These are phyloP conservation scores for Fusarium veterinarium DNA, from an alignment of 2,329 filamentous ascomycete genomes.

Conservation along the genomic window DNA sequence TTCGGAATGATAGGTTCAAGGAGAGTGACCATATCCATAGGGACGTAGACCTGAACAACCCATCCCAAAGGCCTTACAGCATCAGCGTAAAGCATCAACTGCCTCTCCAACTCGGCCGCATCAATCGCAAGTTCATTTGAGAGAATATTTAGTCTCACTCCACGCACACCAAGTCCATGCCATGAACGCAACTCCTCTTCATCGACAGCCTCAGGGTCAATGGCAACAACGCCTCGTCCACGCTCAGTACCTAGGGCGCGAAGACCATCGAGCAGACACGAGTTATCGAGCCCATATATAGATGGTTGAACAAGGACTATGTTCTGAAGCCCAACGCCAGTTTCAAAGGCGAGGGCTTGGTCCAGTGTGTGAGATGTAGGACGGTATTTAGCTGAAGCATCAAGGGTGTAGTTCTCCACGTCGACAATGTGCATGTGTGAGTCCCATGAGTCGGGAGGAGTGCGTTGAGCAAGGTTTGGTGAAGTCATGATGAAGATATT, in stretches of 20 bases:
- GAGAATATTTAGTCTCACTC: conserved; percentile 69
- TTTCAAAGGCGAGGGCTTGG: conserved; percentile 64
- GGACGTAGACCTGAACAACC: conserved; percentile 69
- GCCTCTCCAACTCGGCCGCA: conserved; percentile 53
- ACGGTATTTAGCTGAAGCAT: conserved; percentile 61
- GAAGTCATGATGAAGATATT: conserved; percentile 19
- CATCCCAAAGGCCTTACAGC: conserved; percentile 62
- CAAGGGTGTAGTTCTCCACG: conserved; percentile 61
- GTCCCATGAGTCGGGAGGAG: conserved; percentile 65
- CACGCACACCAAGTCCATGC: conserved; percentile 68
- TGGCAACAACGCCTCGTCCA: conserved; percentile 66
- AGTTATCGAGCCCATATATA: conserved; percentile 71
- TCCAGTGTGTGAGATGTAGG: conserved; percentile 61
- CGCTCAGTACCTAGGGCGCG: conserved; percentile 58
- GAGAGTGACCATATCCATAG: conserved; percentile 60
- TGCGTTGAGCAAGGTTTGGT: conserved; percentile 29
- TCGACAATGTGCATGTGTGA: conserved; percentile 73
- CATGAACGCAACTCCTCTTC: conserved; percentile 58
- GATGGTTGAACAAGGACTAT: conserved; percentile 71
- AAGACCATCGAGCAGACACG: conserved; percentile 67
- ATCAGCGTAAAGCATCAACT: conserved; percentile 61
- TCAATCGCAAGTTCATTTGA: conserved; percentile 59
- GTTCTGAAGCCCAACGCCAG: conserved; percentile 62
- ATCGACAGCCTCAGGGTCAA: conserved; percentile 60
- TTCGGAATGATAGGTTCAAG: conserved; percentile 61